Base-by-base conservation (phyloP, 2,329 filamentous ascomycete species). In the Daldinia eschscholtzii region DNA sequence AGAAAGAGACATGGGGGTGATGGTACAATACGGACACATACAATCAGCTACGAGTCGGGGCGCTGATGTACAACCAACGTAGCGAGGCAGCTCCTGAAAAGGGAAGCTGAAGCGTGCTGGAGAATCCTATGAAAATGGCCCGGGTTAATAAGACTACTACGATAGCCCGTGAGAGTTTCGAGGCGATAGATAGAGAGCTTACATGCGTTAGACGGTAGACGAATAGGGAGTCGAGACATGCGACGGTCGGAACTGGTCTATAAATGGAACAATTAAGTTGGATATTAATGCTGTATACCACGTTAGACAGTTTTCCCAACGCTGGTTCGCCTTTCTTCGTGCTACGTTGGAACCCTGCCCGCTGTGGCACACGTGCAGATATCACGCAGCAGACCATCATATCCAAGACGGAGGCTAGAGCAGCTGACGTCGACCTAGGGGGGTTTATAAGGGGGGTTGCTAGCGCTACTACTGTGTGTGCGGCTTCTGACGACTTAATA, bases 341-440 rank as follows among this genome's bases (percentile, higher is more conserved):
- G 61, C 64, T 57, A 68, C 68, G 33, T 52, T 59, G 64, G 64
- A 59, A 65, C 65, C 65, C 65, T 69, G 68, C 60, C 60, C 61
- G 23, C 64, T 61, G 67, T 67, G 66, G 70, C 66, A 73, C 72
- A 69, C 70, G 70, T 70, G 72, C 70, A 70, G 65, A 64, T 67
- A 68, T 69, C 65, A 70, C 68, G 70, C 66, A 73, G 64, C 65
- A 67, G 53, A 57, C 61, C 48, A 60, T 65, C 61, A 70, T 60
- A 39, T 57, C 52, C 48, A 52, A 68, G 59, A 59, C 62, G 60
- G 60, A 61, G 63, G 68, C 71, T 71, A 70, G 70, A 71, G 71
- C 74, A 76, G 74, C 75, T 76, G 75, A 76, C 73, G 70, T 73
- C 67, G 65, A 26, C 53, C 42, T 67, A 61, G 52, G 48, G 59